Evolutionary conservation across 2,329 filamentous ascomycete species (phyloP).

Genomic region (Fusarium sterilihyphosum): DNA sequence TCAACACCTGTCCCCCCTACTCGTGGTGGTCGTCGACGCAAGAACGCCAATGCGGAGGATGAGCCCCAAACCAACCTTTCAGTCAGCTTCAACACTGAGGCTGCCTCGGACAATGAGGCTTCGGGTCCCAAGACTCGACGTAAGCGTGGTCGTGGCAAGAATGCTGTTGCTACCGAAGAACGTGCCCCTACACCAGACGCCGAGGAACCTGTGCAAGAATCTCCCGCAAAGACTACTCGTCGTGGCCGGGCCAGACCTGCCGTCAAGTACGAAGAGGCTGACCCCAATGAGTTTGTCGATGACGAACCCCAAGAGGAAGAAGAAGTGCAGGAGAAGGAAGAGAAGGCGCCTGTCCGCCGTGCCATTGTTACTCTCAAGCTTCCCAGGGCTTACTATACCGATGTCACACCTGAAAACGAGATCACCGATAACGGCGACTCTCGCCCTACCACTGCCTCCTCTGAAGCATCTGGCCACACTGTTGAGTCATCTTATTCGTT

Average conservation of each 20-base stretch:
- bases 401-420: slow-evolving; percentile 50
- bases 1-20: slow-evolving; percentile 57
- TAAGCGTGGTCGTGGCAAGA: slow-evolving; percentile 45
- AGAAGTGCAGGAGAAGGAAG: slow-evolving; percentile 30
- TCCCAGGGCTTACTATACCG: slow-evolving; percentile 52
- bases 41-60: slow-evolving; percentile 44
- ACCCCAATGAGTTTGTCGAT: slow-evolving; percentile 43
- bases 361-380: slow-evolving; percentile 53
- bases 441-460: slow-evolving; percentile 63
- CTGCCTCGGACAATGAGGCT: slow-evolving; percentile 46
- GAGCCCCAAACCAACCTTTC: slow-evolving; percentile 42
- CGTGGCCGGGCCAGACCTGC: slow-evolving; percentile 40
- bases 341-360: slow-evolving; percentile 45
- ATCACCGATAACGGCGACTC: slow-evolving; percentile 57
- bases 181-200: slow-evolving; percentile 28
- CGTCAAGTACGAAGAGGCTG: slow-evolving; percentile 44
- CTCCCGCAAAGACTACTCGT: slow-evolving; percentile 38
- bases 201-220: slow-evolving; percentile 33
- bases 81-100: slow-evolving; percentile 49
- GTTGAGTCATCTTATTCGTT: slow-evolving; percentile 63
- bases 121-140: slow-evolving; percentile 44
- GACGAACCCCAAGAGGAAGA: slow-evolving; percentile 39
- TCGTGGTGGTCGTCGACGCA: slow-evolving; percentile 46
- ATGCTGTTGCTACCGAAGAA: slow-evolving; percentile 40
- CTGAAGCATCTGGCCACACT: slow-evolving; percentile 60